Base-by-base conservation (phyloP, 23 red algal species). In the Gracilaria caudata region DNA sequence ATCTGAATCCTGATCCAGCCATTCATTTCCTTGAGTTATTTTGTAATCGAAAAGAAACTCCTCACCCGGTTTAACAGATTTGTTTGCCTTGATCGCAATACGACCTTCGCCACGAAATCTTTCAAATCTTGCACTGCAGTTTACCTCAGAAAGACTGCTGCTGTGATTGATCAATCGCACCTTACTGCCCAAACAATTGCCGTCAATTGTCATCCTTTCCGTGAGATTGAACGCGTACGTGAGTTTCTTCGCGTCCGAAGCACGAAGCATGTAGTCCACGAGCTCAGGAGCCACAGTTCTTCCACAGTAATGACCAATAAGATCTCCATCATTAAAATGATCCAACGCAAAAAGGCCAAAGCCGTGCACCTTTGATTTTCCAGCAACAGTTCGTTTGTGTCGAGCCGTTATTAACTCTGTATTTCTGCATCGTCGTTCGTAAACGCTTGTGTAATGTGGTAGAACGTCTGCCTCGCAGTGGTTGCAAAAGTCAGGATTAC, bases 11-110 rank as follows among this genome's bases (percentile, higher is more conserved):
- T 57, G 44, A 40, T 80, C 56, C 23, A 80, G 51, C 85, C 85
- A 89, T 8, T 79, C 85, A 32, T 89, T 89, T 57, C 85, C 85
- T 16, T 77, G 64, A 17, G 68, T 72, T 37, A 89, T 77, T 36
- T 79, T 61, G 57, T 91, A 91, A 51, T 91, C 59, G 53, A 91
- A 82, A 19, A 91, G 55, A 75, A 91, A 81, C 63, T 91, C 87
- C 25, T 82, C 77, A 13, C 87, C 87, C 34, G 87, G 87, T 51
- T 35, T 47, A 21, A 91, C 61, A 49, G 77, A 11, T 66, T 74
- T 74, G 2, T 44, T 9, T 53, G 87, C 77, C 45, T 73, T 82
- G 26, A 91, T 35, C 21, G 57, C 76, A 61, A 91, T 82, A 38
- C 61, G 75, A 10, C 34, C 64, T 24, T 72, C 78, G 53, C 87